Conservation (phyloP, 169 alveolate genomes). For the Plasmodium vinckei region DNA sequence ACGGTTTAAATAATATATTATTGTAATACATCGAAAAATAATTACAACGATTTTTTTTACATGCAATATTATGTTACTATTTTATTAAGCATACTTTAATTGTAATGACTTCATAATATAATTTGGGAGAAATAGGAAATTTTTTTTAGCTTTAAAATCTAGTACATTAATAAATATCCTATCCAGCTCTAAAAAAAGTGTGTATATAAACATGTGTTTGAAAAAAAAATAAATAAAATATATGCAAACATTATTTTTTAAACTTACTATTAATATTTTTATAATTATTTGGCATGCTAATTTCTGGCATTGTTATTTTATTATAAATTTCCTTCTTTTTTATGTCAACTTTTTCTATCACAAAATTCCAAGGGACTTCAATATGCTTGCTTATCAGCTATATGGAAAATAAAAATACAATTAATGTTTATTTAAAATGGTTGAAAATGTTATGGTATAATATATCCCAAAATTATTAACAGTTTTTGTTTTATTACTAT, state of each 20-base stretch:
- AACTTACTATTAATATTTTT: constrained; percentile 45
- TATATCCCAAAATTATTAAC: neutral
- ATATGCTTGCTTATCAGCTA: constrained; percentile 54
- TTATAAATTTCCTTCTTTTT: constrained; percentile 9
- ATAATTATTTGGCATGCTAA: constrained; percentile 1
- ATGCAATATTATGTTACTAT: neutral
- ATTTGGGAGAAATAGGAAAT: constrained; percentile 51
- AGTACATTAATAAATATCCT: constrained; percentile 60
- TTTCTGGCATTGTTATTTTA: constrained; percentile 32
- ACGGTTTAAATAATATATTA: neutral
- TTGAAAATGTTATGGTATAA: too few species aligned
- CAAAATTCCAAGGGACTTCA: constrained; percentile 74
- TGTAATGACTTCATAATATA: constrained; percentile 48
- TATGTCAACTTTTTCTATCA: constrained; percentile 58
- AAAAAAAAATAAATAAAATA: neutral
- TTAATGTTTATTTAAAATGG: too few species aligned
- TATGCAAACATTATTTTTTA: neutral
- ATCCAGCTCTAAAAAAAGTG: constrained; percentile 19
- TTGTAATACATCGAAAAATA: neutral
- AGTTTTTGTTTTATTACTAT: constrained; percentile 11
- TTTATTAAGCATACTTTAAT: neutral
- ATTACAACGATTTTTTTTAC: neutral
- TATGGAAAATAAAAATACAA: neutral
- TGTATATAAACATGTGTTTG: neutral
- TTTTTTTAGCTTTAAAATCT: constrained; percentile 61